phyloP scores from a whole-genome alignment of 1,139 yeast genomes.

The Suhomyces bolitotheri region DNA sequence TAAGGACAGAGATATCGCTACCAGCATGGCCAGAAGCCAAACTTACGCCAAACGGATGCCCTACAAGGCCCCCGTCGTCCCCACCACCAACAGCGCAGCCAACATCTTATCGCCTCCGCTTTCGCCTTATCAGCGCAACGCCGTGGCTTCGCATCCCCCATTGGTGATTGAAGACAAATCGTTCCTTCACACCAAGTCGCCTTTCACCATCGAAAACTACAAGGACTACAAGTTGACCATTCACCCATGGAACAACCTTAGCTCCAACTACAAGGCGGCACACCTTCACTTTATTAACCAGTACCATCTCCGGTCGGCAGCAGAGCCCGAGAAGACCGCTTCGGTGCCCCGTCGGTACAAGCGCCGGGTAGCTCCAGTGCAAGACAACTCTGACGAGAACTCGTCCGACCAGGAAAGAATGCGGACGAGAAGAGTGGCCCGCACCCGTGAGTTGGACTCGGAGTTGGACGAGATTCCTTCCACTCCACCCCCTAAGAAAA shows the following conservation, averaged over 20 bases:
- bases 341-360: constrained; percentile 15
- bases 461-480: constrained; percentile 14
- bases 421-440: constrained; percentile 58
- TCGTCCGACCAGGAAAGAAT: constrained; percentile 43
- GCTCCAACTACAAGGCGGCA: constrained; percentile 43
- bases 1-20: constrained; percentile 11
- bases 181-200: constrained; percentile 22
- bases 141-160: constrained; percentile 17
- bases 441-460: constrained; percentile 18
- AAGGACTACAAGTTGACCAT: constrained; percentile 49
- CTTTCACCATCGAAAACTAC: constrained; percentile 51
- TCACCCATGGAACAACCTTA: constrained; percentile 51
- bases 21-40: constrained; percentile 12
- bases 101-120: constrained; percentile 62
- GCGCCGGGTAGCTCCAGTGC: constrained; percentile 9
- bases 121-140: constrained; percentile 54
- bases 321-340: constrained; percentile 12
- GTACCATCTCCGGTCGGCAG: constrained; percentile 32
- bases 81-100: background rate
- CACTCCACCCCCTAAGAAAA: constrained; percentile 35
- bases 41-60: constrained; percentile 9
- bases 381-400: constrained; percentile 31
- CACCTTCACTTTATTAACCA: constrained; percentile 54
- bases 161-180: constrained; percentile 17
- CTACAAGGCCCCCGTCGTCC: constrained; percentile 2